Base-by-base conservation (phyloP, 768 basidiomycete genomes). In the Auricularia sp. region DNA sequence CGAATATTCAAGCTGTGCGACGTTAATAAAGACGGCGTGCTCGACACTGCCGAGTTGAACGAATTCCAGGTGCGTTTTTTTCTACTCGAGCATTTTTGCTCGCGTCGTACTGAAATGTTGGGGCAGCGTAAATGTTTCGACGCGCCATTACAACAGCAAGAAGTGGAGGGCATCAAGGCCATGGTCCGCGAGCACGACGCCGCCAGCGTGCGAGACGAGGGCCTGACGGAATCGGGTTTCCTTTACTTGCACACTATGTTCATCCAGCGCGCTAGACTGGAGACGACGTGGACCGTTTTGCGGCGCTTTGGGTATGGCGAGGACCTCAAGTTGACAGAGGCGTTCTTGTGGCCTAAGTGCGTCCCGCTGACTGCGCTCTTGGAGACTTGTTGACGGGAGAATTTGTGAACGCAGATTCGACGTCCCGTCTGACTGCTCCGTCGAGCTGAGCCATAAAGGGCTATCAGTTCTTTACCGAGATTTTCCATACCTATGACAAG, bases 1-100 rank as follows among this genome's bases (percentile, higher is more conserved):
- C 87, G 96, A 66, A 97, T 99, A 80, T 99, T 98, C 80, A 95
- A 93, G 71, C 82, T 99, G 14, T 96, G 95, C 70, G 96, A 99
- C 74, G 77, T 86, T 34, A 91, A 98, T 74, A 97, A 98, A 72
- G 95, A 98, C 71, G 94, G 93, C 0, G 77, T 97, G 53, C 79
- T 99, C 60, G 93, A 97, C 68, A 85, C 88, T 11, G 79, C 87
- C 23, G 96, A 99, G 73, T 80, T 99, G 39, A 98, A 98, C 72
- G 94, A 97, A 71, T 99, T 99, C 70, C 96, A 98, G 80, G 93
- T 94, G 65, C 64, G 80, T 68, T 51, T 54, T 64, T 42, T 29
- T 29, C 3, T 29, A 29, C 29, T 29, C 29, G 29, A 66, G 65
- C 64, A 66, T 68, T 21, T 43, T 61, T 63, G 53, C 66, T 7